A percentile compares a stretch with the other conserved stretches of the same genome.
Conservation (phyloP, 352 stramenopile species). For the Pythium aquatile region DNA sequence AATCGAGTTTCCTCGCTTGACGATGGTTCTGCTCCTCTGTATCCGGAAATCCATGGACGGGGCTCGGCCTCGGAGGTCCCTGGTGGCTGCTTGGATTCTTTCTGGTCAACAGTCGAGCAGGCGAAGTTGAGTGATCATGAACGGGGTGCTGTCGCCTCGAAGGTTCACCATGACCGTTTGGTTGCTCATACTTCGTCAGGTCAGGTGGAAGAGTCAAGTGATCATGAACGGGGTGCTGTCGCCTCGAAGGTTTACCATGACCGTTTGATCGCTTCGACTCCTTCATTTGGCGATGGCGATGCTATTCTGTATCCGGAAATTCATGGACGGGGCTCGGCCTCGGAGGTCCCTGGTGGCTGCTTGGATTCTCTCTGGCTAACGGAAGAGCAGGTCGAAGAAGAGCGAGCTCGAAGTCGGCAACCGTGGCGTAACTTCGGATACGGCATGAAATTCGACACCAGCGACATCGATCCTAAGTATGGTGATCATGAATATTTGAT, state of each 20-base stretch:
- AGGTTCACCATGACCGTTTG: constrained; percentile 3
- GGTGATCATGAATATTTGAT: too few relatives aligned
- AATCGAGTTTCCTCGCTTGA: background rate
- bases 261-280: too few relatives aligned
- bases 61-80: too few relatives aligned
- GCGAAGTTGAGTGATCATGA: constrained; percentile 4
- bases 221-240: background rate
- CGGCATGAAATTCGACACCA: background rate
- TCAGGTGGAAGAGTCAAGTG: background rate
- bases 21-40: too few relatives aligned
- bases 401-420: background rate
- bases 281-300: too few relatives aligned
- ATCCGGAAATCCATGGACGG: too few relatives aligned
- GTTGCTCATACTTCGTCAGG: background rate
- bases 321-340: too few relatives aligned
- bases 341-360: too few relatives aligned
- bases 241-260: background rate
- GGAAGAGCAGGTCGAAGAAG: constrained; percentile 14
- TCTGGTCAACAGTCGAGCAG: constrained; percentile 10
- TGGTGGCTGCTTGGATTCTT: too few relatives aligned
- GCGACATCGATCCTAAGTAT: constrained; percentile 9
- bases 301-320: too few relatives aligned
- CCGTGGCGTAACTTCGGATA: constrained; percentile 1
- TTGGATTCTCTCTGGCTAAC: constrained; percentile 9
- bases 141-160: background rate